Conservation (phyloP, 2,329 filamentous ascomycete species). For the Cladosporium cucumerinum region DNA sequence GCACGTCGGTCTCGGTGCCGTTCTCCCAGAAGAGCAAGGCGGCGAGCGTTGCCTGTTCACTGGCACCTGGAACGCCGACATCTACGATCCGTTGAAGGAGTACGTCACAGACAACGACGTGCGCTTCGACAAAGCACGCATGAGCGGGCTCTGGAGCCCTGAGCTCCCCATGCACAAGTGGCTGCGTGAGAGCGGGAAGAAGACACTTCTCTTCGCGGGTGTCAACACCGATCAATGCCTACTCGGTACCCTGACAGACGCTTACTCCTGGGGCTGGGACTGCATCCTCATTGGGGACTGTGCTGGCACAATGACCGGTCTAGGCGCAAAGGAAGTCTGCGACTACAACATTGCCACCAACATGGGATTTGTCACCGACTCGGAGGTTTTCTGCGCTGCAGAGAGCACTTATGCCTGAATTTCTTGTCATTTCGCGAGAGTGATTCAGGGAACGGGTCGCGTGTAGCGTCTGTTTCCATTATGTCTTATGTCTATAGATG, state of each 20-base stretch:
- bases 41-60: slow-evolving; percentile 41
- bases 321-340: slow-evolving; percentile 39
- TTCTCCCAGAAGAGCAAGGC: slow-evolving; percentile 38
- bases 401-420: slow-evolving; percentile 14
- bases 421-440: too few species aligned
- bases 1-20: slow-evolving; percentile 40
- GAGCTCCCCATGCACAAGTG: slow-evolving; percentile 42
- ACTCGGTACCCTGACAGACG: slow-evolving; percentile 41
- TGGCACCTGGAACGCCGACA: slow-evolving; percentile 43
- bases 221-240: slow-evolving; percentile 45
- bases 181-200: slow-evolving; percentile 39
- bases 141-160: slow-evolving; percentile 43
- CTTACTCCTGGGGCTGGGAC: slow-evolving; percentile 44
- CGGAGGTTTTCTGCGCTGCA: slow-evolving; percentile 33
- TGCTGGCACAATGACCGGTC: slow-evolving; percentile 41
- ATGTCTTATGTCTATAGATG: neutral
- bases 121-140: slow-evolving; percentile 44
- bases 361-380: slow-evolving; percentile 43
- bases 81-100: slow-evolving; percentile 40
- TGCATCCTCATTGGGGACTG: slow-evolving; percentile 42
- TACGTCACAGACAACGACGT: slow-evolving; percentile 39
- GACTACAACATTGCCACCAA: slow-evolving; percentile 43
- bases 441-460: neutral
- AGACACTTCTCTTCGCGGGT: slow-evolving; percentile 42
- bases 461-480: too few species aligned